Base-by-base conservation (phyloP, 176 grass and related monocot genomes). In the Avena sativa region DNA sequence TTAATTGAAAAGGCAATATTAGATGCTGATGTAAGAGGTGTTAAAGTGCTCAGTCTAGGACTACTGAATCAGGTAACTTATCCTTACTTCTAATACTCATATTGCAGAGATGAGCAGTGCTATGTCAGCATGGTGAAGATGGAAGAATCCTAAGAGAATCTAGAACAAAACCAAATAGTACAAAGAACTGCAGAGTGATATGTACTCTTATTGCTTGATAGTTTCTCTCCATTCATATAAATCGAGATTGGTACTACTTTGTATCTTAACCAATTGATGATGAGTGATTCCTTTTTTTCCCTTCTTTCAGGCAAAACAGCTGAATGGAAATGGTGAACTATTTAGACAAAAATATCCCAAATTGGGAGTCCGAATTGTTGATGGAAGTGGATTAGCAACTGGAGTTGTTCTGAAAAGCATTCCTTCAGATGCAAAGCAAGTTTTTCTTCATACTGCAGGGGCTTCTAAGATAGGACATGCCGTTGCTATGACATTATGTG, bases 1-100 rank as follows among this genome's bases (percentile, higher is more conserved):
- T 86, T 96, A 46, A 96, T 98, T 78, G 94, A 96, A 87, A 96
- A 94, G 85, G 90, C 94, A 34, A 93, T 98, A 94, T 60, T 94
- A 84, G 90, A 94, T 62, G 97, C 94, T 59, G 97, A 98, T 68
- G 71, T 47, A 72, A 93, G 55, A 87, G 94, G 94, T 32, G 86
- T 94, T 52, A 96, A 94, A 85, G 90, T 96, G 87, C 79, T 98
- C 43, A 93, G 90, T 81, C 77, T 96, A 77, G 97, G 89, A 6
- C 78, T 98, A 12, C 76, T 98, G 28, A 98, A 98, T 86, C 97
- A 96, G 94, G 96, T 51, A 87, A 68, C 59, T 2, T 47, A 55
- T 81, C 76, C 16, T 70, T 76, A 52, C 32, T 61, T 90, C 52
- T 30, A 67, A 9, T 26, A 50, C 25, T 79, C 21, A 20, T 15